phyloP scores from a whole-genome alignment of 2,329 filamentous ascomycete species.

The Fusarium concolor region DNA sequence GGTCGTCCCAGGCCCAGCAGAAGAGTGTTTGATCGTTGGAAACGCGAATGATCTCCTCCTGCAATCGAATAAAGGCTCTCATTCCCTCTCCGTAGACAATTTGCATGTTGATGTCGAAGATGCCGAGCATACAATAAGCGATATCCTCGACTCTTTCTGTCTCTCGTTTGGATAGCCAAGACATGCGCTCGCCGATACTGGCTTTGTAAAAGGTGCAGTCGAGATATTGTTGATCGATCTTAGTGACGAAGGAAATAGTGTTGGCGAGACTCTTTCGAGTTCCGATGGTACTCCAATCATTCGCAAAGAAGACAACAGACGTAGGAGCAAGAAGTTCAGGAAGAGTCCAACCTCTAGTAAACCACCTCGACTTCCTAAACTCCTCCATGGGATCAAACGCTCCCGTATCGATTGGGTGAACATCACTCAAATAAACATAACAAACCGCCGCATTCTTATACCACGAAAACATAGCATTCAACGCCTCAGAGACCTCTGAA shows the following conservation, averaged over 20 bases:
- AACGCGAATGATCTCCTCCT: constrained; percentile 27
- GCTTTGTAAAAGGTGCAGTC: constrained; percentile 29
- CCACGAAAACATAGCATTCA: constrained; percentile 29
- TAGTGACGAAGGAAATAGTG: constrained; percentile 18
- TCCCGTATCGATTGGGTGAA: neutral
- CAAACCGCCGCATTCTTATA: constrained; percentile 26
- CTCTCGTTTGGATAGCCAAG: constrained; percentile 18
- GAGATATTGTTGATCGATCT: constrained; percentile 27
- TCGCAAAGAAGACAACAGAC: constrained; percentile 19
- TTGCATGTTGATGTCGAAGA: constrained; percentile 32
- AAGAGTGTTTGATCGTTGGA: constrained; percentile 24
- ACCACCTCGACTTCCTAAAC: constrained; percentile 21
- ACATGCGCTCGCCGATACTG: constrained; percentile 25
- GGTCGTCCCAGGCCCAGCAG: constrained; percentile 25
- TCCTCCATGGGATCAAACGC: constrained; percentile 22
- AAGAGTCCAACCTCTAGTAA: constrained; percentile 20
- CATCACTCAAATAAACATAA: constrained; percentile 13
- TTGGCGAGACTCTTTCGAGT: constrained; percentile 21
- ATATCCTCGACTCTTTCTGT: constrained; percentile 17
- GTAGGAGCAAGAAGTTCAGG: constrained; percentile 25
- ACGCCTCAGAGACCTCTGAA: constrained; percentile 22
- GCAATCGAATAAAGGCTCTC: constrained; percentile 14
- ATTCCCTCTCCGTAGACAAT: constrained; percentile 25
- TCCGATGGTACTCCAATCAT: constrained; percentile 23
- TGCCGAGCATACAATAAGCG: constrained; percentile 24